Conservation (phyloP, 352 stramenopile species). For the Globisporangium splendens region DNA sequence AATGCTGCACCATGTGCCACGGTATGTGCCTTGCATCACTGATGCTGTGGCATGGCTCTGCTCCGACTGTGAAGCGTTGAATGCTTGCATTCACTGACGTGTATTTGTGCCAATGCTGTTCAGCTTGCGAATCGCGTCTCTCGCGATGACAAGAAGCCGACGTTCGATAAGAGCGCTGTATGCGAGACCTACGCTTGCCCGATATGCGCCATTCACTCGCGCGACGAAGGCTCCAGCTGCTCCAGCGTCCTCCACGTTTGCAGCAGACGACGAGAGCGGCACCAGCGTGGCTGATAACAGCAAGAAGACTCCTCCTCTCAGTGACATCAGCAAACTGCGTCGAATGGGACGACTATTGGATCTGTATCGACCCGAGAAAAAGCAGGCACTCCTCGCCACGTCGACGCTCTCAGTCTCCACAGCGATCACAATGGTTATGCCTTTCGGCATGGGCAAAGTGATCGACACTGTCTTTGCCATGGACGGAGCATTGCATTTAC, state of each 20-base stretch:
- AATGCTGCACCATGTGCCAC: neutral
- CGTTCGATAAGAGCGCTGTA: neutral
- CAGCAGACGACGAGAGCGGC: neutral
- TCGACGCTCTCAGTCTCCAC: constrained; percentile 63
- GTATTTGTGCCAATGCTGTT: neutral
- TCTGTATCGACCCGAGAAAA: constrained; percentile 73
- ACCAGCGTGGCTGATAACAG: neutral
- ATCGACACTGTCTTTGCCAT: constrained; percentile 68
- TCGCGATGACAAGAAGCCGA: neutral
- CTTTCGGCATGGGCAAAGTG: constrained; percentile 79
- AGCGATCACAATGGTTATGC: constrained; percentile 71
- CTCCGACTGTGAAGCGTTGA: too few relatives aligned
- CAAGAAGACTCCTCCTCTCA: neutral
- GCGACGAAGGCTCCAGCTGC: neutral
- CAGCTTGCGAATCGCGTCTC: neutral
- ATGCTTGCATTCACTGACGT: neutral
- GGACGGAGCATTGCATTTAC: constrained; percentile 35
- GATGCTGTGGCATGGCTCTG: neutral
- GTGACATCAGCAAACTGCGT: constrained; percentile 1
- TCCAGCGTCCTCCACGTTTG: neutral
- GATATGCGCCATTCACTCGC: neutral
- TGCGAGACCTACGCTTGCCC: neutral
- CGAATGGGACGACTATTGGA: constrained; percentile 39
- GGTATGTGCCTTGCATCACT: neutral
- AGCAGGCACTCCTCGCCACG: constrained; percentile 57